These are phyloP conservation scores for Fusarium nelsonii DNA, from an alignment of 2,329 filamentous ascomycete species.

Conservation along the genomic window DNA sequence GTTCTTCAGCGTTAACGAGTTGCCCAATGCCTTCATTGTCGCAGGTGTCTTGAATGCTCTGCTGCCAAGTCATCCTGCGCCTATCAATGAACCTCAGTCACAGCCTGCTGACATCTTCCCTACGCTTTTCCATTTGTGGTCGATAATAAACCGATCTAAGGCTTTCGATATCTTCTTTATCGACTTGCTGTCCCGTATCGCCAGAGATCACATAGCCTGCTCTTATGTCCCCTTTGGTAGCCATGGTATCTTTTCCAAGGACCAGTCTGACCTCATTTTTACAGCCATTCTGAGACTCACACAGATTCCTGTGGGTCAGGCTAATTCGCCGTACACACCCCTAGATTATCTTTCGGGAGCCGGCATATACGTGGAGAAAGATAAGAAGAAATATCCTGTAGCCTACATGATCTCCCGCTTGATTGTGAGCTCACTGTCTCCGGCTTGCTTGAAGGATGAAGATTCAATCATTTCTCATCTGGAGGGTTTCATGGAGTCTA, in stretches of 20 bases:
- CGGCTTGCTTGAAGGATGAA: slow-evolving; percentile 79
- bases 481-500: slow-evolving; percentile 91
- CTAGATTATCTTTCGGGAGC: slow-evolving; percentile 87
- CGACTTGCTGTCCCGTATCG: slow-evolving; percentile 88
- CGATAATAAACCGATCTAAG: slow-evolving; percentile 89
- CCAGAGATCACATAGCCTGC: slow-evolving; percentile 83
- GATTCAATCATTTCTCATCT: slow-evolving; percentile 86
- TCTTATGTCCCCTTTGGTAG: slow-evolving; percentile 83
- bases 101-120: slow-evolving; percentile 90
- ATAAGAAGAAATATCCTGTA: slow-evolving; percentile 91
- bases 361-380: slow-evolving; percentile 88
- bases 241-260: slow-evolving; percentile 90
- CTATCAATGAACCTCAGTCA: slow-evolving; percentile 77
- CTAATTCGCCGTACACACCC: slow-evolving; percentile 89
- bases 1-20: slow-evolving; percentile 93
- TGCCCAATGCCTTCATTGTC: slow-evolving; percentile 94
- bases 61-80: slow-evolving; percentile 84
- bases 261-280: slow-evolving; percentile 93
- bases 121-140: slow-evolving; percentile 97
- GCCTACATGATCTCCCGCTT: slow-evolving; percentile 93
- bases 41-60: slow-evolving; percentile 87
- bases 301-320: slow-evolving; percentile 96
- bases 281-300: slow-evolving; percentile 89
- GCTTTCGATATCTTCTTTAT: slow-evolving; percentile 88
- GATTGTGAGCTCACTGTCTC: slow-evolving; percentile 93